Base-by-base conservation (phyloP, 176 grass and related monocot species). In the Carex myosuroides region DNA sequence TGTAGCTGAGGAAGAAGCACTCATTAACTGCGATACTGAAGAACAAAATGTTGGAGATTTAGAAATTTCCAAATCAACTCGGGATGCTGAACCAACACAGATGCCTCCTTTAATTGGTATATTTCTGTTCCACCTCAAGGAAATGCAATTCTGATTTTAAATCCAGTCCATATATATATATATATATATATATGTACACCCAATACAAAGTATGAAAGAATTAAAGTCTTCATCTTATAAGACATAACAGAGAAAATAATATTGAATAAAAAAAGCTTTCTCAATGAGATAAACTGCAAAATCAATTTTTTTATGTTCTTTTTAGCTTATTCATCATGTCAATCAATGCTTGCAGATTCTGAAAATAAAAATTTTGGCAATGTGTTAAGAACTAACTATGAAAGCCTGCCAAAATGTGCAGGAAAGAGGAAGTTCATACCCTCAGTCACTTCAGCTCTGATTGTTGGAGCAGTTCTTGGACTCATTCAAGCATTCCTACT, bases 1-100 rank as follows among this genome's bases (percentile, higher is more conserved):
- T 78, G 96, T 99, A 0, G 96, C 96, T 14, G 96, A 99, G 90
- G 96, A 99, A 92, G 91, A 99, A 73, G 93, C 96, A 53, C 90
- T 95, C 91, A 99, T 99, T 30, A 90, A 85, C 24, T 79, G 81
- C 64, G 53, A 65, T 66, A 60, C 87, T 13, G 86, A 91, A 84
- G 96, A 90, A 89, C 58, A 64, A 1, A 89, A 66, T 79, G 80
- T 70, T 39, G 82, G 79, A 60, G 95, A 98, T 74, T 76, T 90
- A 65, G 92, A 98, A 87, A 95, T 88, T 83, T 84, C 87, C 78
- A 83, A 35, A 81, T 81, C 79, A 63, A 8, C 32, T 59, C 2
- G 22, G 55, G 32, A 13, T 6, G 46, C 17, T 53, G 59, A 48
- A 44, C 13, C 41, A 53, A 82, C 67, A 82, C 59, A 48, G 41